Base-by-base conservation (phyloP, 805 yeast species). In the Kazachstania viticola region DNA sequence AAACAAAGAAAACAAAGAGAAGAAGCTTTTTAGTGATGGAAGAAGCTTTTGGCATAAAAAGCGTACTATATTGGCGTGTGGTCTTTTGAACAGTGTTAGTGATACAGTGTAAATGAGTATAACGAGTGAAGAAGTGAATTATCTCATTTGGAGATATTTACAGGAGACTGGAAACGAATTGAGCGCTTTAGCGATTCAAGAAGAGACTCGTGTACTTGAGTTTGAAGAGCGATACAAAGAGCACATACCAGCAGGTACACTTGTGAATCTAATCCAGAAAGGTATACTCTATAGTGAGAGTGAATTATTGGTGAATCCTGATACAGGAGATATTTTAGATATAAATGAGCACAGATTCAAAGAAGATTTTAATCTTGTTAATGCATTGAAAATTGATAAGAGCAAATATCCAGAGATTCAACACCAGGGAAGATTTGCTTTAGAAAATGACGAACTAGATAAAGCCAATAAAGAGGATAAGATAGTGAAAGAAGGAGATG, bases 131-230 rank as follows among this genome's bases (percentile, higher is more conserved):
- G 94, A 85, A 56, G 69, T 88, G 33, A 91, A 88, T 62, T 88
- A 88, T 51, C 67, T 91, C 44, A 72, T 88, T 33, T 91, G 95
- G 95, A 62, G 96, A 39, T 91, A 88, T 49, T 65, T 85, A 24
- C 94, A 84, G 49, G 97, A 91, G 53, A 64, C 77, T 5, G 93
- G 93, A 3, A 64, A 53, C 25, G 87, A 81, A 31, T 65, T 82
- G 14, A 65, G 91, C 2, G 85, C 94, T 0, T 73, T 69, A 46
- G 93, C 95, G 0, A 58, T 91, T 18, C 82, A 79, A 40, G 78
- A 80, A 42, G 87, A 81, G 42, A 63, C 88, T 1, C 60, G 67
- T 14, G 76, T 80, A 9, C 64, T 71, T 39, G 64, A 65, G 14
- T 67, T 71, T 38, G 94, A 75, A 28, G 51, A 53, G 3, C 58